Conservation (phyloP, 1,284 basidiomycete genomes). For the Golubevia sp. region DNA sequence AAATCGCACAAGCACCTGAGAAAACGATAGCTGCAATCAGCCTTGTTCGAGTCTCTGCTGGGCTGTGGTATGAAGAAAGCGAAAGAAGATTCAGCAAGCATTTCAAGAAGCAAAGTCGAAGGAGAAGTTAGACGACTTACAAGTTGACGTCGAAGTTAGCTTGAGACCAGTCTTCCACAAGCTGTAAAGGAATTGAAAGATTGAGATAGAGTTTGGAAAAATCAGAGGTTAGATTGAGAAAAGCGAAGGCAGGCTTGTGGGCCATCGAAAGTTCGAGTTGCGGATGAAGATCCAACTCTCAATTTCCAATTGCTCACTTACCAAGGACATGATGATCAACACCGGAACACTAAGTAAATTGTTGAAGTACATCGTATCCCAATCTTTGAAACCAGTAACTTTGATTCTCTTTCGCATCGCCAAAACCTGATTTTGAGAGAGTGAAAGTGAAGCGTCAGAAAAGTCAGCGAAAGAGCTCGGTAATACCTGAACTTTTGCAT, state of each 20-base stretch:
- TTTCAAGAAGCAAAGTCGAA: not conserved
- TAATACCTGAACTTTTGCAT: too few relatives aligned
- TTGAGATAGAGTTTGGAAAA: not conserved
- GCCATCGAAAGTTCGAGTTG: too few relatives aligned
- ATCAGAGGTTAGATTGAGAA: too few relatives aligned
- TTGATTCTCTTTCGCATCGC: slow-evolving; percentile 61
- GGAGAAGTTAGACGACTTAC: slow-evolving; percentile 8
- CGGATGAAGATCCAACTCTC: too few relatives aligned
- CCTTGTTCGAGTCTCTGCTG: slow-evolving; percentile 37
- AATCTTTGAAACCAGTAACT: slow-evolving; percentile 59
- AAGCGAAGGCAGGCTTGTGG: not conserved
- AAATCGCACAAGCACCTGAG: slow-evolving; percentile 52
- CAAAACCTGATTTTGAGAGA: slow-evolving; percentile 11
- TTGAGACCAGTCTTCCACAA: slow-evolving; percentile 55
- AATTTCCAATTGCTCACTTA: too few relatives aligned
- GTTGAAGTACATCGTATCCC: slow-evolving; percentile 62
- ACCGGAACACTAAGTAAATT: slow-evolving; percentile 59
- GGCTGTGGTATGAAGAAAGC: slow-evolving; percentile 11
- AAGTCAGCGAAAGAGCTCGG: not conserved
- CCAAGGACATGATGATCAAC: slow-evolving; percentile 52
- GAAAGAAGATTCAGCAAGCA: not conserved
- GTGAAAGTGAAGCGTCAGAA: not conserved
- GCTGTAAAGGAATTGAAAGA: slow-evolving; percentile 1
- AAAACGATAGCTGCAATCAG: slow-evolving; percentile 53
- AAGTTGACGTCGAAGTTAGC: slow-evolving; percentile 52